Base-by-base conservation (phyloP, 2,329 filamentous ascomycete genomes). In the Fonsecaea monophora region DNA sequence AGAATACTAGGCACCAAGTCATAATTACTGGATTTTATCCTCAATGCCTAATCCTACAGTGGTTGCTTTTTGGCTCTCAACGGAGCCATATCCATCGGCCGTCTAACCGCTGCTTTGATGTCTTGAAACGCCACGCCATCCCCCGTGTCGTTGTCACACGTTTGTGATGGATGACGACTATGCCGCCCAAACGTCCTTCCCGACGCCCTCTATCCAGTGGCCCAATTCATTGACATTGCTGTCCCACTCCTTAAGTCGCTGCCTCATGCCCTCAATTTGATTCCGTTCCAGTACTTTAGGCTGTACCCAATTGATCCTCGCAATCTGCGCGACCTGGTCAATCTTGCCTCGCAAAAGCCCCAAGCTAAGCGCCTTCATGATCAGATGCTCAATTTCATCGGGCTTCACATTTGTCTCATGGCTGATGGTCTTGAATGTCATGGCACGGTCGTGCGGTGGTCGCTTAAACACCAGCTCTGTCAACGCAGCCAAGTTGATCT, bases 291-390 rank as follows among this genome's bases (percentile, higher is more conserved):
- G 82, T 37, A 99, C 94, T 86, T 98, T 98, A 25, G 95, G 95
- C 82, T 99, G 95, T 66, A 99, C 95, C 95, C 95, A 99, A 75
- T 94, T 94, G 80, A 99, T 97, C 77, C 94, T 89, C 53, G 95
- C 95, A 72, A 98, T 89, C 80, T 94, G 90, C 56, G 92, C 92
- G 37, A 99, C 95, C 82, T 99, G 94, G 78, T 99, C 95, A 74
- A 99, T 98, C 64, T 91, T 95, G 54, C 95, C 95, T 73, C 90
- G 87, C 73, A 99, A 83, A 73, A 99, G 83, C 0, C 95, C 95
- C 73, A 99, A 81, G 76, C 94, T 97, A 74, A 99, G 82, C n/a
- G 95, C 95, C 85, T 97, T 98, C 95, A 99, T 99, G 75, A 99
- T 91, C 71, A 99, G 83, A 78, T 98, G 94, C 84, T 99, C 95